phyloP scores from a whole-genome alignment of 2,329 filamentous ascomycete species.

The Claviceps sp. region DNA sequence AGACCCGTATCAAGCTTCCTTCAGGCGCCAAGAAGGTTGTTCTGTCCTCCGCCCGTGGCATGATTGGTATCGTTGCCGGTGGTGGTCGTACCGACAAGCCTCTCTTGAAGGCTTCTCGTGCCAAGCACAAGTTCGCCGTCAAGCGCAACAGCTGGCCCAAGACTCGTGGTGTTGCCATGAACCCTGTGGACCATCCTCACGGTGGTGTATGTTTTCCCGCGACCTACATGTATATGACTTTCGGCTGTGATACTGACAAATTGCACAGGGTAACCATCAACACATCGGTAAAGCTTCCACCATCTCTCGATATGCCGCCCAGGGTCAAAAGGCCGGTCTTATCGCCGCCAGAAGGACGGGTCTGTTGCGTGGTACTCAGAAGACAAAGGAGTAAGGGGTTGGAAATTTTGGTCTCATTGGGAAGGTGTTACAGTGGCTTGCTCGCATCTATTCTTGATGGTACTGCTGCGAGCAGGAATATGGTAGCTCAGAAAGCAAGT shows the following conservation, averaged over 20 bases:
- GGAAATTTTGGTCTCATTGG: constrained; percentile 42
- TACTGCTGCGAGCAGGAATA: constrained; percentile 33
- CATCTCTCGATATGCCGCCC: constrained; percentile 93
- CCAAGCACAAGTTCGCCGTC: constrained; percentile 99
- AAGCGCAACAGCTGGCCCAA: constrained; percentile 99
- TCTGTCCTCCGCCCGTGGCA: constrained; percentile 81
- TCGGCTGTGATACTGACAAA: constrained; percentile 27
- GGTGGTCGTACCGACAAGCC: constrained; percentile 99
- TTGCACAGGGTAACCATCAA: constrained; percentile 86
- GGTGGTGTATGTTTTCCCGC: constrained; percentile 54
- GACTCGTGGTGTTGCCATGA: constrained; percentile 99
- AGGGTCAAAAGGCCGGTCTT: constrained; percentile 99
- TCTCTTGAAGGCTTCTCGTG: constrained; percentile 96
- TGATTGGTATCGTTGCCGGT: constrained; percentile 99
- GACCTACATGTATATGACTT: background rate
- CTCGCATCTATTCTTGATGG: constrained; percentile 44
- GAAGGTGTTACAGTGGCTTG: constrained; percentile 51
- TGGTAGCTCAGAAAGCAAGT: constrained; percentile 35
- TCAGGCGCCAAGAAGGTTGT: constrained; percentile 99
- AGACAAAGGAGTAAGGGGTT: constrained; percentile 82
- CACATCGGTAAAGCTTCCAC: constrained; percentile 99
- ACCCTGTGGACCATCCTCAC: constrained; percentile 98
- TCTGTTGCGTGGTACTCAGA: constrained; percentile 99
- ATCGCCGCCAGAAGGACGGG: constrained; percentile 99
- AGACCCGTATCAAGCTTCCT: constrained; percentile 99